Base-by-base conservation (phyloP, 2,329 filamentous ascomycete genomes). In the Alternaria sp. region DNA sequence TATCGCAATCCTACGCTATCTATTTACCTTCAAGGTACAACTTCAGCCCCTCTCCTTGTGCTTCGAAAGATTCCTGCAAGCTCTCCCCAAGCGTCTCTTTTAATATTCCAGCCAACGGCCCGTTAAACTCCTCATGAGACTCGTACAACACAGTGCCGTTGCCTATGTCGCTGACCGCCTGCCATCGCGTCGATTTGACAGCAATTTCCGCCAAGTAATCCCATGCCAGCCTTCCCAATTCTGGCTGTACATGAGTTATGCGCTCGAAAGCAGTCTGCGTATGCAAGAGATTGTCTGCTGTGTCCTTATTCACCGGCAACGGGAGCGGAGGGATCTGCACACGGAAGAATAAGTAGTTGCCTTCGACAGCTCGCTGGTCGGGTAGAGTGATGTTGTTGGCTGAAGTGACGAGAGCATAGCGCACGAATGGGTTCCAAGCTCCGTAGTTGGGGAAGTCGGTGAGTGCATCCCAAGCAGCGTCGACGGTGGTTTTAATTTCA, bases 341-440 rank as follows among this genome's bases (percentile, higher is more conserved):
- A 42, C 72, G 69, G 22, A 77, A 52, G 24, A 68, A 60, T 24
- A 75, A 59, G 20, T 61, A 61, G 7, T 61, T 56, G 51, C 66
- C 66, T 59, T 75, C 71, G 14, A 63, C 57, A 5, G 73, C 71
- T 30, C 62, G 61, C 55, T 77, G 74, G 3, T 67, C 55, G 6
- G 65, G 67, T 6, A 74, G 61, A 0, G 69, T 69, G 8, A 67
- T 26, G 52, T 70, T 69, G 14, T 57, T 36, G 6, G 68, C 53
- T 14, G 66, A 65, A 9, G 70, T 57, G 24, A 71, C 68, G 51
- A 71, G 61, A 4, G 72, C 66, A 41, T 61, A 60, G 32, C 75
- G 73, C 28, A 75, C 72, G 36, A 75, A 76, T 4, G 73, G 75
- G 43, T 76, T 76, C 74, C 74, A 77, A 36, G 63, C 58, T 39